Evolutionary conservation across 129 eudicot genomes (phyloP), one percentile per base, ranked within the genome.

Genomic region (Artemisia annua): DNA sequence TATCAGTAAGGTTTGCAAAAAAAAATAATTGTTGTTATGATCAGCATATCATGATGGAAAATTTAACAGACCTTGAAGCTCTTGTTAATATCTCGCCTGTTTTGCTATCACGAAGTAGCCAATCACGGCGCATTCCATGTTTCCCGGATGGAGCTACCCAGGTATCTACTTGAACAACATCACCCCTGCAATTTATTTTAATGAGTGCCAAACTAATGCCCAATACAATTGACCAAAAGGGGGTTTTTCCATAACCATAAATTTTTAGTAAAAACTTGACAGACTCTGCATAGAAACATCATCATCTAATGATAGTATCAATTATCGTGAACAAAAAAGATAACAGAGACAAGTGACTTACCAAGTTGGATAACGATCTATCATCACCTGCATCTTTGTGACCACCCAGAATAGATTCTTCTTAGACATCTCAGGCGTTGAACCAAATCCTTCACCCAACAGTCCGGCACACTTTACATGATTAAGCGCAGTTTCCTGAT

Each of bases 321-420:
- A 35, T 35, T 35, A 35, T 35, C 44, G 9, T 35, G 44, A 35
- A 35, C 44, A 6, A 35, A 30, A 30, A 5, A 35, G 44, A 35
- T 35, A 35, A 35, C 44, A 35, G 44, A 35, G 44, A 35, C 44
- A 35, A 5, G 1, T 5, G 44, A 35, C 86, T 78, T 73, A 90
- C 99, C 99, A 94, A 77, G 99, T 94, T 39, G 99, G 99, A 86
- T 94, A 94, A 24, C 91, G 96, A 61, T 94, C 97, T 8, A 90
- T 89, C 81, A 86, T 48, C 76, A 90, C 94, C 28, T 85, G 97
- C 97, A 94, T 90, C 80, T 89, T 85, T 59, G 96, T 86, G 46
- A 94, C 96, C 17, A 85, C 99, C 99, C 99, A 94, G 17, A 94
- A 84, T 59, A 94, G 75, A 82, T 88, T 94, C 77, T 72, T 84